These are phyloP conservation scores for Anastatica hierochuntica DNA, from an alignment of 345 rosid genomes.

Conservation along the genomic window DNA sequence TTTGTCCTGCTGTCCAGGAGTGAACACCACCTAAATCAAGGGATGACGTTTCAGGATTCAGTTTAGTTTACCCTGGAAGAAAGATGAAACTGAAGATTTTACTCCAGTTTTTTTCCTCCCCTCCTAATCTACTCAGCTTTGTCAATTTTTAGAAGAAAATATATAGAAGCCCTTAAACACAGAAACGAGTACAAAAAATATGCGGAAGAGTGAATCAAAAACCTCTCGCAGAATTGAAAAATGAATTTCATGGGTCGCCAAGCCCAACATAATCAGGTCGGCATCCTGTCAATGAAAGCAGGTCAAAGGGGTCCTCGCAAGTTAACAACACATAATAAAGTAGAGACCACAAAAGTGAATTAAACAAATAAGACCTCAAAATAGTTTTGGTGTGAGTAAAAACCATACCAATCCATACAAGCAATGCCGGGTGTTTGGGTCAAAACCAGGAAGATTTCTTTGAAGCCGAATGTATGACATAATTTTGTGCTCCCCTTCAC, in stretches of 20 bases:
- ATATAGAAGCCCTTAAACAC: not conserved
- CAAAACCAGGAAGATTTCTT: constrained; percentile 68
- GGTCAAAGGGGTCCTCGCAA: constrained; percentile 6
- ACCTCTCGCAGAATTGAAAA: constrained; percentile 99
- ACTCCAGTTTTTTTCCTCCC: not conserved
- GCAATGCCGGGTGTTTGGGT: constrained; percentile 83
- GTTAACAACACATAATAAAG: constrained; percentile 8
- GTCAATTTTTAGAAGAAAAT: not conserved
- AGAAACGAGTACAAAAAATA: not conserved
- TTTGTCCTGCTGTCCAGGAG: constrained; percentile 84
- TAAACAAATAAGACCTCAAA: not conserved
- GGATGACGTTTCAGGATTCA: not conserved
- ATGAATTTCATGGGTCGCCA: constrained; percentile 96
- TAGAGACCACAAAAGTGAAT: not conserved
- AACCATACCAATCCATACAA: constrained; percentile 73
- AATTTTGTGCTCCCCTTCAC: constrained; percentile 91
- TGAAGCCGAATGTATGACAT: constrained; percentile 87
- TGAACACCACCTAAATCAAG: constrained; percentile 62
- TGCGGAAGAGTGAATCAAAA: constrained; percentile 8
- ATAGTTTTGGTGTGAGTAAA: not conserved
- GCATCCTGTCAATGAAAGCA: constrained; percentile 99
- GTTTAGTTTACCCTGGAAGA: not conserved
- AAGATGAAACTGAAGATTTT: not conserved
- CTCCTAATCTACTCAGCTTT: not conserved
- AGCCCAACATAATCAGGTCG: constrained; percentile 88